Evolutionary conservation across 2,329 filamentous ascomycete species (phyloP).

Genomic region (Spiromastix sp.): DNA sequence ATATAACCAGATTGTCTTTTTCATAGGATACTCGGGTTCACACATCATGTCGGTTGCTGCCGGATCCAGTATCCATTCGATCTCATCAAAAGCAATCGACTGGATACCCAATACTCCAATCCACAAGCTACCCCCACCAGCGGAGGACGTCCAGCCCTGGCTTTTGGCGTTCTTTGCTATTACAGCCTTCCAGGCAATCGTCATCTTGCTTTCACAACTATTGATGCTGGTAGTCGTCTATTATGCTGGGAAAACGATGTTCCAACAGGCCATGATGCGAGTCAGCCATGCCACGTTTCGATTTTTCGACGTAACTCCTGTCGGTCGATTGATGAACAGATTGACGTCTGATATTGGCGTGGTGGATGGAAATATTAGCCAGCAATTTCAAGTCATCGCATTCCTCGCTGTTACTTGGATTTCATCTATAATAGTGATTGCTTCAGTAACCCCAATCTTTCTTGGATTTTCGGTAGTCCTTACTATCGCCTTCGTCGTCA

Average conservation of each 20-base stretch:
- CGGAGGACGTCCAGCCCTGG: conserved; percentile 61
- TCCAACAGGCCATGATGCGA: conserved; percentile 58
- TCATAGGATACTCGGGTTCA: too few relatives aligned
- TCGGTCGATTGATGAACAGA: conserved; percentile 84
- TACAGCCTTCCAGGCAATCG: conserved; percentile 49
- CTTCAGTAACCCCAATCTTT: conserved; percentile 66
- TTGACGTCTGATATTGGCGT: conserved; percentile 84
- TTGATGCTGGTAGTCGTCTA: conserved; percentile 71
- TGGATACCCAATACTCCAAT: conserved; percentile 18
- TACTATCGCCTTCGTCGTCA: conserved; percentile 57
- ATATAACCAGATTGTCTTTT: conserved; percentile 37
- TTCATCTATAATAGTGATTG: conserved; percentile 66
- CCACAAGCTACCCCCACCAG: conserved; percentile 53
- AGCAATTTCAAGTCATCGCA: conserved; percentile 60
- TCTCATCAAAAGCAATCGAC: conserved; percentile 6
- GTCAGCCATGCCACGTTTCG: conserved; percentile 76
- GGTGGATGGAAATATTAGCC: conserved; percentile 58
- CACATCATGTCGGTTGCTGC: conserved; percentile 1
- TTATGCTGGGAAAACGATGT: conserved; percentile 64
- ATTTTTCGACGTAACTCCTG: conserved; percentile 83
- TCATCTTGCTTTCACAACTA: conserved; percentile 52
- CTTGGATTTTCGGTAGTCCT: conserved; percentile 60
- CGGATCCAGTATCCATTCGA: conserved; percentile 7
- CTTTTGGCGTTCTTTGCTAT: conserved; percentile 59
- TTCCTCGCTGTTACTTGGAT: conserved; percentile 62